Evolutionary conservation across 495 filamentous ascomycete genomes (phyloP).

Genomic region (Entonaema liquescens): DNA sequence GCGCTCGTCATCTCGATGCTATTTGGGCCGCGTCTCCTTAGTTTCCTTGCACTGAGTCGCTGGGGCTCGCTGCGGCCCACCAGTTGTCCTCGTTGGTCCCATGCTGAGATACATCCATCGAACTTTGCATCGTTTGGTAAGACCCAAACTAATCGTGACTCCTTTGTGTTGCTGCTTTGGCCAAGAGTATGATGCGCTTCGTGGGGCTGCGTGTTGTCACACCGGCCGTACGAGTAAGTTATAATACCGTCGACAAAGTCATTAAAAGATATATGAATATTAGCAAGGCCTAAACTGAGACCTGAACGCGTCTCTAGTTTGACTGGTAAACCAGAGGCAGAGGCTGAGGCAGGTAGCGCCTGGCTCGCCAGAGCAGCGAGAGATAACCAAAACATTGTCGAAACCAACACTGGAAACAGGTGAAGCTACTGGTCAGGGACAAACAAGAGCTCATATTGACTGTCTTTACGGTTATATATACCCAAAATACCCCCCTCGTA

Average conservation of each 20-base stretch:
- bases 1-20: slow-evolving; percentile 58
- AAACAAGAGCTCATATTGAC: slow-evolving; percentile 1
- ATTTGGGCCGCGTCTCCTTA: slow-evolving; percentile 45
- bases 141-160: slow-evolving; percentile 62
- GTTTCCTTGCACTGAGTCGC: slow-evolving; percentile 36
- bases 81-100: slow-evolving; percentile 48
- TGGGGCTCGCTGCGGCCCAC: slow-evolving; percentile 58
- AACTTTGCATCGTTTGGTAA: slow-evolving; percentile 55
- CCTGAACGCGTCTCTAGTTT: slow-evolving; percentile 49
- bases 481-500: neutral
- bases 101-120: slow-evolving; percentile 64
- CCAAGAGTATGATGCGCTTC: slow-evolving; percentile 50
- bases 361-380: slow-evolving; percentile 33
- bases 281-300: slow-evolving; percentile 55
- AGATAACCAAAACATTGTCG: slow-evolving; percentile 31
- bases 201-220: slow-evolving; percentile 25
- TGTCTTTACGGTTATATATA: slow-evolving; percentile 23
- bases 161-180: slow-evolving; percentile 18
- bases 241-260: slow-evolving; percentile 42
- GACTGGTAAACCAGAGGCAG: slow-evolving; percentile 41
- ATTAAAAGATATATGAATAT: slow-evolving; percentile 53
- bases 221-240: slow-evolving; percentile 54
- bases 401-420: neutral
- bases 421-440: neutral
- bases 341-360: slow-evolving; percentile 14